Base-by-base conservation (phyloP, 257 asterid species). In the Salvia miltiorrhiza region DNA sequence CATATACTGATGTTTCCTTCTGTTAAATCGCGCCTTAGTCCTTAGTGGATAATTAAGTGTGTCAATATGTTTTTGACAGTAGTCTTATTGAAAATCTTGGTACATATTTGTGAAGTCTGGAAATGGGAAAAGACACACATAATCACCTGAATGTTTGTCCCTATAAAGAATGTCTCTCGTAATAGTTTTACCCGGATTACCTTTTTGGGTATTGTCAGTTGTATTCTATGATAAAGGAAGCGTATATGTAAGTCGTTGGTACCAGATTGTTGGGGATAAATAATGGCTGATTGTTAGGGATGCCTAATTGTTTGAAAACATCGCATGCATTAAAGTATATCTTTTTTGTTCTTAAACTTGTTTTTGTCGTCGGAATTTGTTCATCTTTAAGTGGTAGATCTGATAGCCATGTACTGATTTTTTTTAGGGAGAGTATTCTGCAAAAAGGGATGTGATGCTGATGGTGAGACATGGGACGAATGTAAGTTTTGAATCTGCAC, bases 351-450 rank as follows among this genome's bases (percentile, higher is more conserved):
- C 35, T 39, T 16, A 41, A 28, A 67, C 60, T 16, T 41, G 70
- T 60, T 69, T 43, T 17, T 43, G 26, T 33, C 20, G 44, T 70
- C 35, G 58, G 7, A 17, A 16, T 19, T 43, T 44, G 20, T 60
- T 41, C 44, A 17, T 60, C 30, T 50, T n/a, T 21, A 20, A 7
- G 43, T 20, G 81, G 78, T 78, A 74, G 80, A 76, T 85, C 57
- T 52, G 59, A 73, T 58, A 57, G 12, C 45, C 19, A 61, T 43
- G n/a, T 39, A n/a, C 65, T 48, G 73, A 56, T 69, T 78, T 73
- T 65, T 65, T 80, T 76, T 52, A 89, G 98, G 97, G 98, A 82
- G 98, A 78, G 93, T 92, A 54, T 92, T 84, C 63, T 92, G 98
- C 90, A 89, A 92, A 67, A 92, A 92, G 69, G 96, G 96, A 2